phyloP scores from a whole-genome alignment of 169 alveolate genomes.

The Cryptosporidium bovis region DNA sequence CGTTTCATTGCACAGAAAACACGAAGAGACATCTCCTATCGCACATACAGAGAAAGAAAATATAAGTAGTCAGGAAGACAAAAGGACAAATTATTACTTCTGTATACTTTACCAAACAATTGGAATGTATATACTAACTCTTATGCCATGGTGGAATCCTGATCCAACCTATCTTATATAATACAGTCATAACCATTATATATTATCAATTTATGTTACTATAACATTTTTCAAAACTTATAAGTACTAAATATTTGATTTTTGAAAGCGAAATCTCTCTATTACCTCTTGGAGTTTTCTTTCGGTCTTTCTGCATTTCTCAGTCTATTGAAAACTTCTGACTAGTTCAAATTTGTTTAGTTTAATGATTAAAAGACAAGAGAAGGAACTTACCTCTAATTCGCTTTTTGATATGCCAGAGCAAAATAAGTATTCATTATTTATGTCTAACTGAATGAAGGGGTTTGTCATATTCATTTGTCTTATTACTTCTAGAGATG shows the following conservation, averaged over 20 bases:
- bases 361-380: background rate
- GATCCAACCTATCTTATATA: slow-evolving; percentile 57
- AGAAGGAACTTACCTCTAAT: slow-evolving; percentile 37
- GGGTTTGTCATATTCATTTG: slow-evolving; percentile 47
- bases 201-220: background rate
- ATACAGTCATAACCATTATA: background rate
- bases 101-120: slow-evolving; percentile 44
- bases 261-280: background rate
- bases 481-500: slow-evolving; percentile 39
- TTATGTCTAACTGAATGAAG: slow-evolving; percentile 24
- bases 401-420: slow-evolving; percentile 31
- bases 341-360: slow-evolving; percentile 10
- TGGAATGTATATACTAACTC: slow-evolving; percentile 61
- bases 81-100: slow-evolving; percentile 2
- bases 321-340: slow-evolving; percentile 37
- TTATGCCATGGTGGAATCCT: slow-evolving; percentile 75
- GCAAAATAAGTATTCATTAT: slow-evolving; percentile 20
- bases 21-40: background rate
- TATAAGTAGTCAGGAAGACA: background rate
- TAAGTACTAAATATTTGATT: background rate
- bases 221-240: background rate
- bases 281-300: slow-evolving; percentile 17
- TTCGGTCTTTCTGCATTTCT: slow-evolving; percentile 69
- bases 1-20: background rate
- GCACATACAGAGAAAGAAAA: background rate